Conservation (phyloP, 108 stramenopile genomes). For the Nitzschia inconspicua region DNA sequence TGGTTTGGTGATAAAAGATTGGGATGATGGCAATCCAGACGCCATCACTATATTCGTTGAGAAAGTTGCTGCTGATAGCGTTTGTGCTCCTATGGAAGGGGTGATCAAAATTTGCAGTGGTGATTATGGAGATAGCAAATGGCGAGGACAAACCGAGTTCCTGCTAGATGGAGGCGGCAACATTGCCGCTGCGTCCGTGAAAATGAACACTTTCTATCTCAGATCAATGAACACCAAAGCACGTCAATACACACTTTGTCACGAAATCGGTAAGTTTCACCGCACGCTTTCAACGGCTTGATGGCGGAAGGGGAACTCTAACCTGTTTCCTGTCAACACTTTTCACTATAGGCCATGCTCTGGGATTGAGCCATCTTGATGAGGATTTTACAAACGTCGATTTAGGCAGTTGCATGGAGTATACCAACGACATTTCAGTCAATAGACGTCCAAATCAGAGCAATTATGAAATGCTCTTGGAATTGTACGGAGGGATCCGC, state of each 20-base stretch:
- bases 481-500: constrained; percentile 55
- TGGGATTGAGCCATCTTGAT: constrained; percentile 71
- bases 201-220: constrained; percentile 72
- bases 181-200: constrained; percentile 41
- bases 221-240: neutral
- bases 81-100: constrained; percentile 27
- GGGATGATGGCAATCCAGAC: constrained; percentile 74
- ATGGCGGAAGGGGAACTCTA: neutral
- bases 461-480: constrained; percentile 44
- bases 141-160: constrained; percentile 37
- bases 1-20: constrained; percentile 44
- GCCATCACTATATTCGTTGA: constrained; percentile 39
- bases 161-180: constrained; percentile 22
- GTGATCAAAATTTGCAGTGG: constrained; percentile 67
- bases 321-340: neutral
- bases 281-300: neutral
- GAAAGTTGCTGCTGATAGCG: constrained; percentile 29
- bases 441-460: constrained; percentile 56
- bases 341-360: constrained; percentile 37
- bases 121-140: constrained; percentile 47
- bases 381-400: constrained; percentile 69
- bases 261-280: constrained; percentile 34
- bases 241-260: constrained; percentile 72
- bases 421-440: constrained; percentile 52
- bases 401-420: constrained; percentile 78